Conservation (phyloP, 768 basidiomycete species). For the Lentinula lateritia region DNA sequence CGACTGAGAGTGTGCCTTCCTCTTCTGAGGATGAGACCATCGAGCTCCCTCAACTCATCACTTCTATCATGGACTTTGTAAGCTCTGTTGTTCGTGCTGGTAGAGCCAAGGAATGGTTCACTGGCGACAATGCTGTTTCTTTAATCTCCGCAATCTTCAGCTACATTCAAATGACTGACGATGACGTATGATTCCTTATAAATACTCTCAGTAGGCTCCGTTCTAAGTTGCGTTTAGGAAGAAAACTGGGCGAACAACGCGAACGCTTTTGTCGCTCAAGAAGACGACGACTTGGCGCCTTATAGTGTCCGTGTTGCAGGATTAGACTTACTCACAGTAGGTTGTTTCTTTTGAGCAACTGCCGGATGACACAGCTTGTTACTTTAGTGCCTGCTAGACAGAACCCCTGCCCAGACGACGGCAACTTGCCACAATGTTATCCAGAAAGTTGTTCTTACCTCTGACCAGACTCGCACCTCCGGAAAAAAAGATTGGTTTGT, state of each 20-base stretch:
- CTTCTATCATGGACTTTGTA: constrained; percentile 78
- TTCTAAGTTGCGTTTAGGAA: constrained; percentile 44
- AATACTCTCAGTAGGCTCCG: constrained; percentile 2
- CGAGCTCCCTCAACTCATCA: constrained; percentile 72
- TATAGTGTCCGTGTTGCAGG: constrained; percentile 83
- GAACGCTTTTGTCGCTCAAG: constrained; percentile 91
- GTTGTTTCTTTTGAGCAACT: constrained; percentile 2
- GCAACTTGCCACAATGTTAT: constrained; percentile 49
- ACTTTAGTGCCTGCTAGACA: constrained; percentile 52
- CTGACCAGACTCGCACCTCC: constrained; percentile 47
- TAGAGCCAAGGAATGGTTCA: constrained; percentile 62
- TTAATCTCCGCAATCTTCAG: constrained; percentile 55
- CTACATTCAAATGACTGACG: constrained; percentile 82
- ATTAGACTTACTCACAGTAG: constrained; percentile 77
- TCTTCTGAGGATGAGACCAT: constrained; percentile 74
- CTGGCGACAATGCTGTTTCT: constrained; percentile 38
- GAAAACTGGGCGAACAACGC: constrained; percentile 87
- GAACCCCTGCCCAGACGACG: constrained; percentile 44
- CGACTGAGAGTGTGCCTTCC: constrained; percentile 47
- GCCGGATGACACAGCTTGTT: not conserved
- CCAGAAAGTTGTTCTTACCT: constrained; percentile 50
- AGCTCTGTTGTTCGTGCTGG: constrained; percentile 60
- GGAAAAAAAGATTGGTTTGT: constrained; percentile 63
- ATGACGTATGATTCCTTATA: constrained; percentile 57
- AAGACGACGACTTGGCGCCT: constrained; percentile 82